Evolutionary conservation across 768 basidiomycete species (phyloP), one percentile per base, ranked within the genome.

Genomic region (Mrakia hoshinonis): DNA sequence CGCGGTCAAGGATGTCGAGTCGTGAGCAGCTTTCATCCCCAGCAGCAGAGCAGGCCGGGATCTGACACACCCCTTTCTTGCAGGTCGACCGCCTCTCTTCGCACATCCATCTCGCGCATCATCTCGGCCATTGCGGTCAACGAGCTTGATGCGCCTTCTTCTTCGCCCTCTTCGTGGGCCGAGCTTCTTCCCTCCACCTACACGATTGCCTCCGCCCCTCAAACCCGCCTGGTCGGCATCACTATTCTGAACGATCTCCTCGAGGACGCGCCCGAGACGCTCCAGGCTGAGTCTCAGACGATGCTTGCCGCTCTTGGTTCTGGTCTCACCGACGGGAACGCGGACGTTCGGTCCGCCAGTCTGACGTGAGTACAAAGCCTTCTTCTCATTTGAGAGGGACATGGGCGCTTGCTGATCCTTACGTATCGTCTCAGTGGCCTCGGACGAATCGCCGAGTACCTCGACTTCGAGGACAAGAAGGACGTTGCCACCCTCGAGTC

Each of bases 401-500:
- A 43, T 43, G 7, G 15, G 15, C 15, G 15, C 43, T 15, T 43
- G 43, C 43, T 43, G 43, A 43, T 15, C 15, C 43, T 15, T 12
- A 24, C 11, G 38, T 22, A 18, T 18, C 48, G 31, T 24, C 36
- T 34, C 54, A 67, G 60, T 60, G 87, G 90, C 22, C 81, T 98
- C 47, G 93, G 94, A 67, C 87, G 91, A 71, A 85, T 99, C 66
- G 90, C 95, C 26, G 92, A 94, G 79, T 97, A 91, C 80, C 87
- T 98, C 67, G 91, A 93, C 74, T 76, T 83, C 9, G 90, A 91
- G 52, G 91, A 97, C 79, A 94, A 94, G 81, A 82, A 80, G 36
- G 89, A 92, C 74, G 87, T 98, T 69, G 91, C 92, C 76, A 82
- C 88, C 0, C 92, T 93, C 84, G 95, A 96, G 83, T 80, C 80